A percentile compares a stretch with the other conserved stretches of the same genome.
These are phyloP conservation scores for Aspergillus versicolor DNA, from an alignment of 2,329 filamentous ascomycete genomes.

Conservation along the genomic window DNA sequence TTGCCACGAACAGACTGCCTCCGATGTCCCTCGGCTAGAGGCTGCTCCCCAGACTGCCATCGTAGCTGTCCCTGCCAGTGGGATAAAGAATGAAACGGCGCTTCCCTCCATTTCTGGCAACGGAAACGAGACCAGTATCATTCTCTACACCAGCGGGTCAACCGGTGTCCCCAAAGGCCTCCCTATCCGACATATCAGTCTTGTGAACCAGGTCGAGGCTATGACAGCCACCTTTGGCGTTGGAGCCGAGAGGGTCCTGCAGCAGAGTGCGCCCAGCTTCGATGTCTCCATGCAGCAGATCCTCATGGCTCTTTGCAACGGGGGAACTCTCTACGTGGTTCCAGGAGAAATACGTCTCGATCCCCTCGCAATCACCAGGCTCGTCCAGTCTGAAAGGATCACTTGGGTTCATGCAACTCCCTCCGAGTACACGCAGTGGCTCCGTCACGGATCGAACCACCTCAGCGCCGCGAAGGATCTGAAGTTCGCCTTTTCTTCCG, in stretches of 20 bases:
- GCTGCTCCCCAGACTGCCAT: neutral
- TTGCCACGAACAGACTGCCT: neutral
- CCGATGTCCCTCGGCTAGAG: neutral
- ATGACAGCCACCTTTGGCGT: neutral
- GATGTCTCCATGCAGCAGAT: conserved; percentile 25
- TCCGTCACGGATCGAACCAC: neutral
- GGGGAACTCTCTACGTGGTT: conserved; percentile 18
- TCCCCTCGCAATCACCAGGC: conserved; percentile 16
- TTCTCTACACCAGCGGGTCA: conserved; percentile 10
- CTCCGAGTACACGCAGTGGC: neutral
- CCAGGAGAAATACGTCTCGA: conserved; percentile 12
- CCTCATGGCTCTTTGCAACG: conserved; percentile 19
- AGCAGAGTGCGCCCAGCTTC: conserved; percentile 25
- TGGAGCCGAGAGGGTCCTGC: conserved; percentile 17
- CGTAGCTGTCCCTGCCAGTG: neutral
- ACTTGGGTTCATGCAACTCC: conserved; percentile 14
- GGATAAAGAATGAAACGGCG: neutral
- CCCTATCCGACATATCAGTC: neutral
- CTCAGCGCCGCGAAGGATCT: neutral
- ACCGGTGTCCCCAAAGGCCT: conserved; percentile 2
- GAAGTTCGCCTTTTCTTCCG: neutral
- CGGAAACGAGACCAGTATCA: neutral
- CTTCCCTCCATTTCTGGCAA: neutral
- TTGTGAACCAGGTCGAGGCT: neutral
- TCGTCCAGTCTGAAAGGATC: conserved; percentile 19